Evolutionary conservation across 148 eudicot genomes (phyloP), one percentile per base, ranked within the genome.

Genomic region (Mesembryanthemum crystallinum): DNA sequence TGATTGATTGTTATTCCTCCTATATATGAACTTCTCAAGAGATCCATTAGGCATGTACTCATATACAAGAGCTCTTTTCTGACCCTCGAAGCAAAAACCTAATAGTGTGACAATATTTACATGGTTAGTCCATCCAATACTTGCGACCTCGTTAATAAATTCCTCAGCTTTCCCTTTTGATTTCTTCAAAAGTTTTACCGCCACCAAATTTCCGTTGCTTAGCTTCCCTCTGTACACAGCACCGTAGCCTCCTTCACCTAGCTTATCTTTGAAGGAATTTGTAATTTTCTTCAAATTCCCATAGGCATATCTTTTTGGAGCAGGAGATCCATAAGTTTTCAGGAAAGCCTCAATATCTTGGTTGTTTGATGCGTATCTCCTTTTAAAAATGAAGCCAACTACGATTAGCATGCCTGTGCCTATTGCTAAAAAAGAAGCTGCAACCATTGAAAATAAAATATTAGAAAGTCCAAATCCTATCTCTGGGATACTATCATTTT

Each of bases 161-260:
- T 79, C 82, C 3, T 37, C 59, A 7, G 69, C 77, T 18, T 58
- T 12, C 24, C n/a, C 37, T 2, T 33, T 24, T 20, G 66, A n/a
- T n/a, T 64, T 69, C 55, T 72, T 72, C 37, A 90, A 67, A 17
- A 94, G 76, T 70, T 92, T 92, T 5, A 92, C 95, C 27, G 97
- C 97, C 54, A 92, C 90, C 17, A 51, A 68, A 9, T 86, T 84
- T 4, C 89, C 90, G 75, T 90, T 88, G 2, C 61, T 74, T 23
- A 90, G 88, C 77, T 45, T 73, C 45, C 93, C 93, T 59, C 87
- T 82, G 79, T 89, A 90, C 15, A 93, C 98, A 9, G 76, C 73
- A 15, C 98, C 93, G 74, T 82, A 89, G 59, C 98, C 96, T 33
- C 98, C 98, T 65, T 91, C 92, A 21, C 96, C 96, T 4, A 90